A percentile compares a stretch with the other conserved stretches of the same genome.
phyloP scores from a whole-genome alignment of 202 grass and related monocot species.

The Hordeum pubiflorum region DNA sequence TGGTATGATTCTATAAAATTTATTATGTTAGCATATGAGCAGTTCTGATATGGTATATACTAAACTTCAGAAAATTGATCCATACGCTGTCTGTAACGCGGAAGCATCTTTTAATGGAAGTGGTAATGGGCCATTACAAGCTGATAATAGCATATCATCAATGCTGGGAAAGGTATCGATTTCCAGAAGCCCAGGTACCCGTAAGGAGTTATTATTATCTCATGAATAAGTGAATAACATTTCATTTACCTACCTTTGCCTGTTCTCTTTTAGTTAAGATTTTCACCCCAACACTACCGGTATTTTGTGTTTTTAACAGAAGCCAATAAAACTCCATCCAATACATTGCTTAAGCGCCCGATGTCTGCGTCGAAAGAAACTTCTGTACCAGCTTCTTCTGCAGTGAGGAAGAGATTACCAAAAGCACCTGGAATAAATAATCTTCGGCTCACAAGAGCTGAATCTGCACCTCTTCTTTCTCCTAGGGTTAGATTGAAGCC shows the following conservation, averaged over 20 bases:
- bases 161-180: slow-evolving; percentile 49
- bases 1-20: slow-evolving; percentile 35
- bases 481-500: slow-evolving; percentile 38
- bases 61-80: slow-evolving; percentile 51
- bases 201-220: slow-evolving; percentile 7
- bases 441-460: slow-evolving; percentile 31
- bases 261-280: slow-evolving; percentile 9
- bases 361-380: slow-evolving; percentile 34
- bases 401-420: slow-evolving; percentile 43
- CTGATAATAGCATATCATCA: slow-evolving; percentile 45
- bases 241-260: not conserved
- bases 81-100: slow-evolving; percentile 37
- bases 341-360: slow-evolving; percentile 33
- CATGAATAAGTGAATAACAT: slow-evolving; percentile 1
- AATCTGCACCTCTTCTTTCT: slow-evolving; percentile 33
- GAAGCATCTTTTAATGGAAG: slow-evolving; percentile 40
- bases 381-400: slow-evolving; percentile 26
- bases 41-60: slow-evolving; percentile 22
- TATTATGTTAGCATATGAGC: slow-evolving; percentile 5
- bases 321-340: slow-evolving; percentile 35
- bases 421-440: slow-evolving; percentile 33
- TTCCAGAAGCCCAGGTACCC: slow-evolving; percentile 40
- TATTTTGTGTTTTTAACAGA: slow-evolving; percentile 20
- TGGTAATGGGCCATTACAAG: slow-evolving; percentile 24
- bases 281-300: slow-evolving; percentile 1